phyloP scores from a whole-genome alignment of 2,329 filamentous ascomycete genomes.

The Aspergillus puulaauensis region DNA sequence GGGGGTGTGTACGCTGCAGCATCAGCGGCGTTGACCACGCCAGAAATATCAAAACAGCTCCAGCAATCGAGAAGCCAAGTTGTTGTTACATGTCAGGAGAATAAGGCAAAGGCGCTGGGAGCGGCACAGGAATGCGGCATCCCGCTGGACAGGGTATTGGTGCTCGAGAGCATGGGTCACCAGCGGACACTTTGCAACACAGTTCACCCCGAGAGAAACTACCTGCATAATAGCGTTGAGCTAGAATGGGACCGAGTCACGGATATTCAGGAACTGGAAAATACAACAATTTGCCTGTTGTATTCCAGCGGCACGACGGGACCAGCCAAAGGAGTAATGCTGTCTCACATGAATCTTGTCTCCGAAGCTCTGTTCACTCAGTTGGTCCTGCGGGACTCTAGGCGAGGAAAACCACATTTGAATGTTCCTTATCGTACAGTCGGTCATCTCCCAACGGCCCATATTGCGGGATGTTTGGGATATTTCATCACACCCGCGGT shows the following conservation, averaged over 20 bases:
- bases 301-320: slow-evolving; percentile 52
- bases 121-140: slow-evolving; percentile 53
- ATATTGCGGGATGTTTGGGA: slow-evolving; percentile 50
- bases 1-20: slow-evolving; percentile 58
- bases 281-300: slow-evolving; percentile 46
- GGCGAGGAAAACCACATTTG: slow-evolving; percentile 29
- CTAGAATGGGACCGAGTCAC: slow-evolving; percentile 58
- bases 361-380: slow-evolving; percentile 32
- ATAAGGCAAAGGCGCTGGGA: slow-evolving; percentile 45
- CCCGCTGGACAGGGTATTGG: slow-evolving; percentile 48
- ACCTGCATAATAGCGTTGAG: slow-evolving; percentile 23
- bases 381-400: slow-evolving; percentile 18
- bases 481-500: slow-evolving; percentile 49
- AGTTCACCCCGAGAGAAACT: slow-evolving; percentile 5
- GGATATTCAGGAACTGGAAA: slow-evolving; percentile 47
- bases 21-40: slow-evolving; percentile 50
- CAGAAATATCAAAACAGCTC: slow-evolving; percentile 11
- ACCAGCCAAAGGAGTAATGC: slow-evolving; percentile 46
- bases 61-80: slow-evolving; percentile 8
- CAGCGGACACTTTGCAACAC: slow-evolving; percentile 30
- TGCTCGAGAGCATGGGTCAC: slow-evolving; percentile 47
- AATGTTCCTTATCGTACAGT: slow-evolving; percentile 37
- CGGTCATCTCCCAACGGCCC: slow-evolving; percentile 48
- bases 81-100: slow-evolving; percentile 12
- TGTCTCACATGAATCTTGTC: slow-evolving; percentile 47